phyloP scores from a whole-genome alignment of 495 filamentous ascomycete species.

The Aspergillus sclerotiicarbonarius region DNA sequence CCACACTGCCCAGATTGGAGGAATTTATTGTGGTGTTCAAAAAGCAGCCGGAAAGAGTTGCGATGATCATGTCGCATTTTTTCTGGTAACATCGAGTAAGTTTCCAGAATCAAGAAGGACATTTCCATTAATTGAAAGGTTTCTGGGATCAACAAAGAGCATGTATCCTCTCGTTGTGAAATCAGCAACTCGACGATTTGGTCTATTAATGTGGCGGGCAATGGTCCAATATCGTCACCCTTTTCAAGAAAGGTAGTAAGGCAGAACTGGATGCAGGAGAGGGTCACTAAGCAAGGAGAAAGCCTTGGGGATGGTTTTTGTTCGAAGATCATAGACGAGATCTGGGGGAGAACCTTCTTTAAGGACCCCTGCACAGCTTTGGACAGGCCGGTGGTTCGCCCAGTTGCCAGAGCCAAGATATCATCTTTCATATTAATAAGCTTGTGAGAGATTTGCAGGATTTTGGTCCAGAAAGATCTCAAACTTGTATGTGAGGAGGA shows the following conservation, averaged over 20 bases:
- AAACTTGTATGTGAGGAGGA: slow-evolving; percentile 28
- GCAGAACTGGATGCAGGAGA: slow-evolving; percentile 31
- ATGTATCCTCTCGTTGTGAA: slow-evolving; percentile 9
- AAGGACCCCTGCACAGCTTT: slow-evolving; percentile 31
- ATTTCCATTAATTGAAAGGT: slow-evolving; percentile 27
- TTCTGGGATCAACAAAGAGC: not conserved
- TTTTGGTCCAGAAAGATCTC: slow-evolving; percentile 32
- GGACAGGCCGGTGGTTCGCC: slow-evolving; percentile 24
- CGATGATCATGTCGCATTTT: slow-evolving; percentile 23
- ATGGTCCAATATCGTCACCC: slow-evolving; percentile 21
- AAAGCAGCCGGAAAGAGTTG: slow-evolving; percentile 27
- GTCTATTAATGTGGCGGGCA: slow-evolving; percentile 26
- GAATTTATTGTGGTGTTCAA: slow-evolving; percentile 26
- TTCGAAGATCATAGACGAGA: slow-evolving; percentile 24
- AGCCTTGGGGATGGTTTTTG: slow-evolving; percentile 19
- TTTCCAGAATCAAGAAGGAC: slow-evolving; percentile 64
- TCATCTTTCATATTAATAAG: slow-evolving; percentile 31
- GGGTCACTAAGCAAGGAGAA: slow-evolving; percentile 31
- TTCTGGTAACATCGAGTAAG: slow-evolving; percentile 40
- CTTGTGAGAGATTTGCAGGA: slow-evolving; percentile 26
- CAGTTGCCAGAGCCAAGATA: slow-evolving; percentile 20
- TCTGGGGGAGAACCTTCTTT: slow-evolving; percentile 20
- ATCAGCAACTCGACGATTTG: slow-evolving; percentile 30
- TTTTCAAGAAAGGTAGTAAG: slow-evolving; percentile 29
- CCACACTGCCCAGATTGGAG: slow-evolving; percentile 19